phyloP scores from a whole-genome alignment of 257 asterid species.

The Petrea volubilis region DNA sequence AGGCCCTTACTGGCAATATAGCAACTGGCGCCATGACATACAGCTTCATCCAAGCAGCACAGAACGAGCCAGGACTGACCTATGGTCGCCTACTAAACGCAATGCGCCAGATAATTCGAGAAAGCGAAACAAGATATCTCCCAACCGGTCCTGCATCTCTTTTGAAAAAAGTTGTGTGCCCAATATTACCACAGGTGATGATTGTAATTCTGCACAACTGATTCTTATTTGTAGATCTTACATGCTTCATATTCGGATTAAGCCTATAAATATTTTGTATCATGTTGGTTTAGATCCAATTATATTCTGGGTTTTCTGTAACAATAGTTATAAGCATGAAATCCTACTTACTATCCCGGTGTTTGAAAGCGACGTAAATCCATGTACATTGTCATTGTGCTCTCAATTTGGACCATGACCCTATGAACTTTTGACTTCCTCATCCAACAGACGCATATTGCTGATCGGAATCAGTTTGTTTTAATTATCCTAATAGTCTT shows the following conservation, averaged over 20 bases:
- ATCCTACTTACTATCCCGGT: background rate
- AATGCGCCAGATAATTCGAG: conserved; percentile 42
- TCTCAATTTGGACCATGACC: background rate
- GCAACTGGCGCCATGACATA: conserved; percentile 69
- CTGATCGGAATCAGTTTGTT: background rate
- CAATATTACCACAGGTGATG: conserved; percentile 33
- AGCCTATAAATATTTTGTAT: background rate
- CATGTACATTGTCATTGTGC: background rate
- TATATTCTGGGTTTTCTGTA: background rate
- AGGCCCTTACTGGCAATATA: conserved; percentile 54
- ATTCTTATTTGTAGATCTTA: background rate
- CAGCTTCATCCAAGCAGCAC: conserved; percentile 58
- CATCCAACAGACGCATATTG: background rate
- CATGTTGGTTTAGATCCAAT: background rate
- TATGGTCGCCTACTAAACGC: conserved; percentile 49
- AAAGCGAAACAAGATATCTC: conserved; percentile 26
- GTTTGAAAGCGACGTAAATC: background rate
- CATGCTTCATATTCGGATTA: background rate
- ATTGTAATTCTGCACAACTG: background rate
- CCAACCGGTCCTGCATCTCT: conserved; percentile 32
- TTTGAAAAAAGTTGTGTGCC: conserved; percentile 22
- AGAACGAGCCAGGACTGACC: conserved; percentile 49
- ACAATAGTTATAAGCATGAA: conserved; percentile 11
- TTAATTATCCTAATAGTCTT: background rate
- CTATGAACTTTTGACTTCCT: background rate